Conservation (phyloP, 805 yeast species). For the Kodamaea kaohsiungensis region DNA sequence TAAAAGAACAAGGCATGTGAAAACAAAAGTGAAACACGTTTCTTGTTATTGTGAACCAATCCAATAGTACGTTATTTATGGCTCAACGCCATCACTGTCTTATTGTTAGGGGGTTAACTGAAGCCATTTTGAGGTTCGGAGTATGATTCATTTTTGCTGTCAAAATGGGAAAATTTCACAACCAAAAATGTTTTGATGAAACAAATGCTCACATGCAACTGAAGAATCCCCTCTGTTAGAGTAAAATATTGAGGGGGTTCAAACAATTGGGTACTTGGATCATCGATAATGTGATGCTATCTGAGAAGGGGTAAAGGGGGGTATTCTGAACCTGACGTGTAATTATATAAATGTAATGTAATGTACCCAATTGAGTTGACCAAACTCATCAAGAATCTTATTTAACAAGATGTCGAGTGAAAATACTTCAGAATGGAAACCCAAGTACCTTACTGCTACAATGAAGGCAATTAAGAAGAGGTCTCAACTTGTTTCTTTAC, state of each 20-base stretch:
- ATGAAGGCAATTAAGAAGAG: background rate
- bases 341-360: background rate
- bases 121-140: background rate
- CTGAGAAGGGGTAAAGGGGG: background rate
- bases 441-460: slow-evolving; percentile 6
- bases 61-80: background rate
- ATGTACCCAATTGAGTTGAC: background rate
- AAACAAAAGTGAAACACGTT: background rate
- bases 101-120: background rate
- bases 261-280: background rate
- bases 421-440: background rate
- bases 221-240: background rate
- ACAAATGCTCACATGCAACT: background rate
- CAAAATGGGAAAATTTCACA: background rate
- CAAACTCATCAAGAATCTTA: background rate
- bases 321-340: background rate
- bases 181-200: background rate
- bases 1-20: background rate
- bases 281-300: background rate
- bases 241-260: background rate
- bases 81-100: background rate
- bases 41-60: background rate
- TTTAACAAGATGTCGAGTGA: background rate
- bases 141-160: background rate
- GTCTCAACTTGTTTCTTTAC: background rate